Percentiles rank a stretch among this genome's conserved stretches.
Evolutionary conservation across 805 yeast genomes (phyloP).

Genomic region (Pichia manshurica): DNA sequence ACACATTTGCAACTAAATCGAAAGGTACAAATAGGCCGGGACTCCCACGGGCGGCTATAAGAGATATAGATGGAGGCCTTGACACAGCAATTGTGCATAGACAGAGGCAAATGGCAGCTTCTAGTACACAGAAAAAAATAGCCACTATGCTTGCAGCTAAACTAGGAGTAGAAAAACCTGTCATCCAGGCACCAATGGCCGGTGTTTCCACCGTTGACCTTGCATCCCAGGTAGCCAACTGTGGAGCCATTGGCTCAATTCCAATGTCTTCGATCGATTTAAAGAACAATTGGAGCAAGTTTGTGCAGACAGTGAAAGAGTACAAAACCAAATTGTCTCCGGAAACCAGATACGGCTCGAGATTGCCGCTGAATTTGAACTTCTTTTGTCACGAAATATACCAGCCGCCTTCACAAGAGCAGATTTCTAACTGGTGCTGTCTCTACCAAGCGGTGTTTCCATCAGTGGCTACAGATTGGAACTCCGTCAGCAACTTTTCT

Average conservation of each 20-base stretch:
- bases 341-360: not conserved
- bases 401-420: not conserved
- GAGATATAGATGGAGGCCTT: too few relatives aligned
- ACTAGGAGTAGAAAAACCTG: not conserved
- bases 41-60: too few relatives aligned
- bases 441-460: not conserved
- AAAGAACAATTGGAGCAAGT: not conserved
- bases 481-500: not conserved
- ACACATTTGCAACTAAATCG: too few relatives aligned
- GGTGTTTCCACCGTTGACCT: not conserved
- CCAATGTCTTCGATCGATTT: not conserved
- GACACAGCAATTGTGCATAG: too few relatives aligned
- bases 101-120: too few relatives aligned
- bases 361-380: not conserved
- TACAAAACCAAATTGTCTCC: not conserved
- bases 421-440: not conserved
- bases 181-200: conserved; percentile 4
- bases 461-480: too few relatives aligned
- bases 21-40: too few relatives aligned
- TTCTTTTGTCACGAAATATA: not conserved
- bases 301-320: not conserved
- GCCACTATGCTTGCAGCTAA: too few relatives aligned
- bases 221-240: not conserved
- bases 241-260: not conserved
- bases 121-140: too few relatives aligned